Base-by-base conservation (phyloP, 371 early-diverging fungal species). In the Rhizopus delemar region DNA sequence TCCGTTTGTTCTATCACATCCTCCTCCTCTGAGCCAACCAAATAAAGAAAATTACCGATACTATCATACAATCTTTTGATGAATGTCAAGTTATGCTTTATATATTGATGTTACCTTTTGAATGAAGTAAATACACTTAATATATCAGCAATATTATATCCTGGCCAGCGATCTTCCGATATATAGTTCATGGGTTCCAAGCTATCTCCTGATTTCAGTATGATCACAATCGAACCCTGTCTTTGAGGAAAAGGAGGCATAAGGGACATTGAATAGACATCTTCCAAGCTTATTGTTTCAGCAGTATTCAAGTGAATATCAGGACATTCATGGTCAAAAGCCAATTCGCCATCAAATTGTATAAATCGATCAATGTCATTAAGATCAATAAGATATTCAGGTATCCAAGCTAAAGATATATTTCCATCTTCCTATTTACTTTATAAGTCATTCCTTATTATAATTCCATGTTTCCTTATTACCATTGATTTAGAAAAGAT, bases 61-160 rank as follows among this genome's bases (percentile, higher is more conserved):
- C 36, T 36, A 36, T 36, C 6, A 36, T 22, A 34, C 11, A 36
- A 33, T 8, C 8, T 22, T 22, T 22, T 22, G 22, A 22, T 22
- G 22, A 22, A 22, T 7, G 31, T 11, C 28, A 28, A 2, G 22
- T 22, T 22, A 22, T 22, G 22, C 22, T 22, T 22, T 22, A 22
- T 0, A 22, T 22, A 2, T 22, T 22, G 22, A n/a, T 9, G 32
- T 46, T 73, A 68, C 73, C 65, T 69, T 51, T 73, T 60, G 11
- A 75, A 48, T 4, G 61, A 56, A 13, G 53, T 53, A 52, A 79
- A 79, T 28, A 71, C 71, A 29, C 65, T 57, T 4, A 79, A n/a
- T 8, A 79, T 69, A 65, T 79, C 79, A 31, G 72, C 51, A 15
- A 75, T 59, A 54, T 75, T 62, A 41, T 65, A 71, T 1, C 76